phyloP scores from a whole-genome alignment of 768 basidiomycete genomes.

The Rhodotorula paludigena region DNA sequence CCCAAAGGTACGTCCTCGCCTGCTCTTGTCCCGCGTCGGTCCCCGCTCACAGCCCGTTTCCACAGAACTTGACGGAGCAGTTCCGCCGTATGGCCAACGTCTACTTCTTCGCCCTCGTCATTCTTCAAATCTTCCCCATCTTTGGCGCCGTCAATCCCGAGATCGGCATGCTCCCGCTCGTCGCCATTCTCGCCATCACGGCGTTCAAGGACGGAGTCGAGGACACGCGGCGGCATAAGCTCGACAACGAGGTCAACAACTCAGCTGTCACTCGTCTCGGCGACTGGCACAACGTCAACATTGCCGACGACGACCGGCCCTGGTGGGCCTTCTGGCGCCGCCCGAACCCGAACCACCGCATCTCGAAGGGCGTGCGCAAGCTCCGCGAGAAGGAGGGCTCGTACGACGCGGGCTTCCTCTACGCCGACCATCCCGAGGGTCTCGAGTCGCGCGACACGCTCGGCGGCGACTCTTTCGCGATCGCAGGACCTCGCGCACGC shows the following conservation, averaged over 20 bases:
- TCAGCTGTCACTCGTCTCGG: slow-evolving; percentile 84
- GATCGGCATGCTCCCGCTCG: slow-evolving; percentile 74
- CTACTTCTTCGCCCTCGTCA: slow-evolving; percentile 59
- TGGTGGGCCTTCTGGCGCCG: slow-evolving; percentile 61
- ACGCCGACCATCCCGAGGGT: slow-evolving; percentile 21
- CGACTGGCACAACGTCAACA: slow-evolving; percentile 86
- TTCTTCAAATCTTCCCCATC: slow-evolving; percentile 77
- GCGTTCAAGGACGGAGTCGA: slow-evolving; percentile 94
- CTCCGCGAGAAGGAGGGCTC: slow-evolving; percentile 71
- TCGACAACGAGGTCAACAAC: slow-evolving; percentile 93
- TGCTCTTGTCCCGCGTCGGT: background rate
- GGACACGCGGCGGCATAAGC: slow-evolving; percentile 79
- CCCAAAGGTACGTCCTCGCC: slow-evolving; percentile 56
- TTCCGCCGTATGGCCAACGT: slow-evolving; percentile 89
- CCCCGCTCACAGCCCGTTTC: too few relatives aligned
- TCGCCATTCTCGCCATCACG: slow-evolving; percentile 81
- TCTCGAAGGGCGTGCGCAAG: slow-evolving; percentile 78
- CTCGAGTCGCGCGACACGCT: slow-evolving; percentile 28
- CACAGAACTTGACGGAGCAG: slow-evolving; percentile 77
- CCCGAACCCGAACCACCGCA: slow-evolving; percentile 61
- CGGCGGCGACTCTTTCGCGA: slow-evolving; percentile 12
- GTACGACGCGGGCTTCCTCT: slow-evolving; percentile 41
- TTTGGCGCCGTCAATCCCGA: slow-evolving; percentile 83
- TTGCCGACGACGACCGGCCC: slow-evolving; percentile 66
- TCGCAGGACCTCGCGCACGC: background rate